Base-by-base conservation (phyloP, 129 eudicot species). In the Rutidosis leptorrhynchoides region DNA sequence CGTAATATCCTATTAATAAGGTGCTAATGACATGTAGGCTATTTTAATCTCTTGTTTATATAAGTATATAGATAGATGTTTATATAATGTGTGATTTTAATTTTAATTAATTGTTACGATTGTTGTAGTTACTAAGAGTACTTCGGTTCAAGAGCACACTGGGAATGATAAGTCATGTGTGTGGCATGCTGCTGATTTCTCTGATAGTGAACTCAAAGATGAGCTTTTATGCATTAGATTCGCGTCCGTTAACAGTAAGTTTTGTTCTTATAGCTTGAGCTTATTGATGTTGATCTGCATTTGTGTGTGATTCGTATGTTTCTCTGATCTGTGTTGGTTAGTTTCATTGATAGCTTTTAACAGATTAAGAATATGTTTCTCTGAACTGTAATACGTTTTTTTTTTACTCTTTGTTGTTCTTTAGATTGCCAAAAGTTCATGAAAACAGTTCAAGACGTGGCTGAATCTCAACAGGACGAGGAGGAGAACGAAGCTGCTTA, bases 131-230 rank as follows among this genome's bases (percentile, higher is more conserved):
- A 17, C 33, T 6, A 7, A 45, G 27, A 60, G 24, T 19, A 60
- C 17, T 7, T n/a, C 14, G 6, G 46, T 60, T 30, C 65, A 60
- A 33, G 65, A 60, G 17, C 65, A 60, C 23, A 46, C 46, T 30
- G 65, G 46, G 10, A 60, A 60, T 32, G 65, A 60, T 30, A 60
- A 60, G 65, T 60, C 65, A 1, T 60, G 65, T 60, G 46, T 60
- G 14, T 60, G 65, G 65, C 65, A 30, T n/a, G 65, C 65, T 60
- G 46, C 65, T 32, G 65, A 60, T 60, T 60, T 60, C 8, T 60
- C 65, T 60, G 48, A 60, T 60, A 46, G 65, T 60, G 65, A 30
- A 32, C n/a, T 60, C 7, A 60, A 60, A 26, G 43, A 60, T 60
- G 65, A 60, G 26, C 45, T 60, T 32, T 60, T 60, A 14, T 60